Conservation (phyloP, 306 rosid species). For the Rosa persica region DNA sequence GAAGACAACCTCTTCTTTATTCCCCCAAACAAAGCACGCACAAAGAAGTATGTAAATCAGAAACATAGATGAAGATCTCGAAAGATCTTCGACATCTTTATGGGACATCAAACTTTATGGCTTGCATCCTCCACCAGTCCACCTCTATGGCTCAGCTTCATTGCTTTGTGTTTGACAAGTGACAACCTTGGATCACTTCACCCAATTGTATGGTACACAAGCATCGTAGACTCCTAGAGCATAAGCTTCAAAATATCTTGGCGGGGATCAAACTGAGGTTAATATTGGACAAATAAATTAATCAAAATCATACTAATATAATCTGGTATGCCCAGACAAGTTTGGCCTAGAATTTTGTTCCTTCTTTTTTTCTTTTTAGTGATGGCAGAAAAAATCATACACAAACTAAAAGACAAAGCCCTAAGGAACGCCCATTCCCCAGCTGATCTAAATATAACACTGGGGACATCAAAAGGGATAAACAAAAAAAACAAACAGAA, state of each 20-base stretch:
- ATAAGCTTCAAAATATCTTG: background rate
- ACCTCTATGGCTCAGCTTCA: background rate
- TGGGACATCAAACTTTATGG: background rate
- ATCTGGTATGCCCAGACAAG: background rate
- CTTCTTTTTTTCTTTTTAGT: too few relatives aligned
- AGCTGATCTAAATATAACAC: too few relatives aligned
- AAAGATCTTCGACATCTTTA: background rate
- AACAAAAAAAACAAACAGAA: too few relatives aligned
- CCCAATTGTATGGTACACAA: background rate
- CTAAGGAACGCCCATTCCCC: too few relatives aligned
- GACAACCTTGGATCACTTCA: background rate
- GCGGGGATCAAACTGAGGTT: background rate
- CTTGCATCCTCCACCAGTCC: background rate
- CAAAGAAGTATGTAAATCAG: background rate
- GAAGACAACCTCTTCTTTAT: background rate
- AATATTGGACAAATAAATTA: background rate
- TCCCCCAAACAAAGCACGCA: background rate
- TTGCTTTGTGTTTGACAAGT: background rate
- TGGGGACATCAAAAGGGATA: too few relatives aligned
- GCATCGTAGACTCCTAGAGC: background rate
- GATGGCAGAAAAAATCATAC: too few relatives aligned
- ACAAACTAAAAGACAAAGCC: too few relatives aligned
- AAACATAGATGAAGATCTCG: background rate
- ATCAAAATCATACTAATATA: background rate
- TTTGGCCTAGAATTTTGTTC: background rate